Evolutionary conservation across 1,139 yeast species (phyloP), one percentile per base, ranked within the genome.

Genomic region (Protomyces lactucae-debilis): DNA sequence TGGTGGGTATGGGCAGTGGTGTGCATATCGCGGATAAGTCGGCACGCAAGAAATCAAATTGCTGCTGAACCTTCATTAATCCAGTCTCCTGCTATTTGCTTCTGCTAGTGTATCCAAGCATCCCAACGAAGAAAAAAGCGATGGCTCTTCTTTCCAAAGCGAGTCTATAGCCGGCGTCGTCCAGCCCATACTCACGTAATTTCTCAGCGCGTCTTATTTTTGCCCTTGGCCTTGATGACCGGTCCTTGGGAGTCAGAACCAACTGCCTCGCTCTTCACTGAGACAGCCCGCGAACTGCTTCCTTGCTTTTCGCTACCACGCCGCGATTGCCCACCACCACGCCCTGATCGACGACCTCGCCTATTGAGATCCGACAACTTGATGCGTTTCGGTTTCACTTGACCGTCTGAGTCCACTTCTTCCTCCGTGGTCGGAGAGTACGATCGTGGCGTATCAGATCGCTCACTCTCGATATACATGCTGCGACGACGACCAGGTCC

Each of bases 11-110:
- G 18, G 16, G 48, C 18, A 52, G 37, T 14, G 25, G 59, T 32
- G 64, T 60, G 39, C 64, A 60, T 18, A 60, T 60, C 25, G 59
- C 64, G 5, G 64, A 54, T 23, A 43, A 48, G 18, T 21, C 59
- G 14, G 54, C 45, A 46, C 54, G 37, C 54, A 48, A 40, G 6
- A 45, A 36, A 3, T 43, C 57, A 21, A 45, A 39, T 37, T 60
- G 64, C 55, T 60, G 64, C 48, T 60, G 55, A 60, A 37, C 14
- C 14, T 9, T 12, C 43, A 5, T 37, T 1, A 3, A 28, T 28
- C 32, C 32, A 28, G 32, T 28, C 32, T 28, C 2, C 32, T 28
- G 32, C 8, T 28, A 28, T 28, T 1, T 28, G 32, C 32, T 28
- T 4, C 32, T 28, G 32, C 32, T 3, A 28, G 5, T 28, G 32